A percentile compares a stretch with the other conserved stretches of the same genome.
Conservation (phyloP, 805 yeast species). For the Suhomyces sp. region DNA sequence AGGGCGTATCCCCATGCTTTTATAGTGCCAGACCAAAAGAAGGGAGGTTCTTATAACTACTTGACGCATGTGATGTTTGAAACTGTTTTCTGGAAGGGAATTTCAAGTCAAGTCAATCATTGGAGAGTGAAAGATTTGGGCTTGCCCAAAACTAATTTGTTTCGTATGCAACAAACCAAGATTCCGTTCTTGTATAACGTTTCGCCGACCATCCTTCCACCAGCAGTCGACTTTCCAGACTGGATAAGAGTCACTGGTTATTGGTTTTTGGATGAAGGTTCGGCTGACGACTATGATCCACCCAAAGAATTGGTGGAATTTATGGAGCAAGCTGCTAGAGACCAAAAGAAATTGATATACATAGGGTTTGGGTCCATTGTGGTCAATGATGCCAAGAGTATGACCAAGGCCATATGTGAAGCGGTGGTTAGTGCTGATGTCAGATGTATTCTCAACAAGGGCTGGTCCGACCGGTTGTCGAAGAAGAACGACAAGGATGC, state of each 20-base stretch:
- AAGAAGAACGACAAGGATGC: slow-evolving; percentile 21
- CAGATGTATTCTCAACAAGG: slow-evolving; percentile 83
- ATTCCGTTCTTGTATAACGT: slow-evolving; percentile 89
- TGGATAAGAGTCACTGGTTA: slow-evolving; percentile 97
- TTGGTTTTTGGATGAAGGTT: slow-evolving; percentile 82
- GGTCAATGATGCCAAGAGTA: slow-evolving; percentile 72
- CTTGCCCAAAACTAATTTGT: slow-evolving; percentile 67
- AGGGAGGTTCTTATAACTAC: slow-evolving; percentile 91
- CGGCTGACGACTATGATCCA: slow-evolving; percentile 51
- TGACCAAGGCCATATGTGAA: slow-evolving; percentile 73
- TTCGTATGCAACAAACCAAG: slow-evolving; percentile 66
- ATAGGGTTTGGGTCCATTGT: slow-evolving; percentile 97
- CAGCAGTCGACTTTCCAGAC: slow-evolving; percentile 88
- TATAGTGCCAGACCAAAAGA: slow-evolving; percentile 87
- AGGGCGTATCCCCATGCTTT: slow-evolving; percentile 96
- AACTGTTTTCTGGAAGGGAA: slow-evolving; percentile 90
- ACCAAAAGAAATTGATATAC: slow-evolving; percentile 72
- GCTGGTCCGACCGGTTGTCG: slow-evolving; percentile 83
- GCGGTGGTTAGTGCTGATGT: slow-evolving; percentile 82
- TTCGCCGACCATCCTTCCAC: slow-evolving; percentile 85
- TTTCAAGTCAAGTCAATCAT: slow-evolving; percentile 76
- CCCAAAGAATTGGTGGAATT: slow-evolving; percentile 57
- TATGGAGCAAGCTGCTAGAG: slow-evolving; percentile 56
- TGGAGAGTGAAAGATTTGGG: slow-evolving; percentile 76
- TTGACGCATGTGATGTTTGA: slow-evolving; percentile 92